phyloP scores from a whole-genome alignment of 2,329 filamentous ascomycete species.

The Phialophora tarda region DNA sequence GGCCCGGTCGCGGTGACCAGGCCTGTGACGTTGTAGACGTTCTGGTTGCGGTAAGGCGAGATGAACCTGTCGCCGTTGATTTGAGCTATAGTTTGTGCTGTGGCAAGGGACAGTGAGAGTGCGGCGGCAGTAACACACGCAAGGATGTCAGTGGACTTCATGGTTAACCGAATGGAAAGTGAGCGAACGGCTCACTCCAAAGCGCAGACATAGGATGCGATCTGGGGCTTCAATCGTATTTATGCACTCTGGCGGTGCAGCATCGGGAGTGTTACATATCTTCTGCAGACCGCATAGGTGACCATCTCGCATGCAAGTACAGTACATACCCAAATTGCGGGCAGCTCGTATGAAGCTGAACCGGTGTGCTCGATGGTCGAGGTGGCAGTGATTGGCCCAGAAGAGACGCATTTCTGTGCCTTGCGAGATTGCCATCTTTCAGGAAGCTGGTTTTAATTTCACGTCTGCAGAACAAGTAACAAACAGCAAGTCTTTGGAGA shows the following conservation, averaged over 20 bases:
- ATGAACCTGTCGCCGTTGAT: slow-evolving; percentile 71
- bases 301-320: not conserved
- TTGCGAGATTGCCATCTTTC: not conserved
- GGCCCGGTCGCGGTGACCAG: slow-evolving; percentile 68
- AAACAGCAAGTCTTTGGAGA: not conserved
- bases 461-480: not conserved
- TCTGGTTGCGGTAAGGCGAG: slow-evolving; percentile 64
- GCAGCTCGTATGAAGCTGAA: not conserved
- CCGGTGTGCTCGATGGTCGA: not conserved
- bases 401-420: not conserved
- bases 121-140: slow-evolving; percentile 13
- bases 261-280: not conserved
- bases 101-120: slow-evolving; percentile 44
- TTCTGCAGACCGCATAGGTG: not conserved
- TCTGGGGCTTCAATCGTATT: not conserved
- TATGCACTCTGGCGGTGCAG: not conserved
- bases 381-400: not conserved
- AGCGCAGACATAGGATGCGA: not conserved
- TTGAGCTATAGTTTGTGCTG: slow-evolving; percentile 56
- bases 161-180: not conserved
- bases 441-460: not conserved
- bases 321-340: not conserved
- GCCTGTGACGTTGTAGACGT: slow-evolving; percentile 65
- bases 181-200: not conserved
- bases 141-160: slow-evolving; percentile 18